phyloP scores from a whole-genome alignment of 306 rosid genomes.

The Pyrus communis region DNA sequence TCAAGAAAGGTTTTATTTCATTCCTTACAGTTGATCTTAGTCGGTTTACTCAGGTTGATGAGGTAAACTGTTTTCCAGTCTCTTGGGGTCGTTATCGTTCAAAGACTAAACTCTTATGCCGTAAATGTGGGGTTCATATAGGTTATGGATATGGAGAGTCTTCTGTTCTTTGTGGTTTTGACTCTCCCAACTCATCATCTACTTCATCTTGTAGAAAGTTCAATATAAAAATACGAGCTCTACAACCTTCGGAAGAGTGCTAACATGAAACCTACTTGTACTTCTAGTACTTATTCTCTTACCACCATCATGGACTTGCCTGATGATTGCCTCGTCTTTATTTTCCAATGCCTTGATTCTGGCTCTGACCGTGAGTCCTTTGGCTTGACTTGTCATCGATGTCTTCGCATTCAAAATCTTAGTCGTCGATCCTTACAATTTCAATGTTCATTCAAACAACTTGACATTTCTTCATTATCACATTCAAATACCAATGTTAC shows the following conservation, averaged over 20 bases:
- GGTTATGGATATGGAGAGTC: conserved; percentile 54
- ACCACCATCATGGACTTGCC: conserved; percentile 50
- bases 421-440: conserved; percentile 43
- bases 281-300: conserved; percentile 14
- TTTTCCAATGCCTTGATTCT: conserved; percentile 41
- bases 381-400: conserved; percentile 53
- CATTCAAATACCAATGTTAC: conserved; percentile 6
- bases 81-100: conserved; percentile 33
- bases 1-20: conserved; percentile 47
- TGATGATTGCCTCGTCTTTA: conserved; percentile 48
- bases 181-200: conserved; percentile 41
- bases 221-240: conserved; percentile 37
- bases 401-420: conserved; percentile 46
- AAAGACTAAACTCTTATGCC: conserved; percentile 53
- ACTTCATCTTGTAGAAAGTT: conserved; percentile 35
- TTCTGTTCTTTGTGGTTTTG: conserved; percentile 42
- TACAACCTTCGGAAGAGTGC: conserved; percentile 52
- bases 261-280: conserved; percentile 36
- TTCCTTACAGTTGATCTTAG: conserved; percentile 51
- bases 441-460: conserved; percentile 32
- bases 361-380: conserved; percentile 48
- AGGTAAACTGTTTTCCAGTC: conserved; percentile 45
- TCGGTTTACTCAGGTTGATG: conserved; percentile 61
- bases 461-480: conserved; percentile 26
- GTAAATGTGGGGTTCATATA: conserved; percentile 52